Evolutionary conservation across 495 filamentous ascomycete species (phyloP), one percentile per base, ranked within the genome.

Genomic region (Daldinia loculata): DNA sequence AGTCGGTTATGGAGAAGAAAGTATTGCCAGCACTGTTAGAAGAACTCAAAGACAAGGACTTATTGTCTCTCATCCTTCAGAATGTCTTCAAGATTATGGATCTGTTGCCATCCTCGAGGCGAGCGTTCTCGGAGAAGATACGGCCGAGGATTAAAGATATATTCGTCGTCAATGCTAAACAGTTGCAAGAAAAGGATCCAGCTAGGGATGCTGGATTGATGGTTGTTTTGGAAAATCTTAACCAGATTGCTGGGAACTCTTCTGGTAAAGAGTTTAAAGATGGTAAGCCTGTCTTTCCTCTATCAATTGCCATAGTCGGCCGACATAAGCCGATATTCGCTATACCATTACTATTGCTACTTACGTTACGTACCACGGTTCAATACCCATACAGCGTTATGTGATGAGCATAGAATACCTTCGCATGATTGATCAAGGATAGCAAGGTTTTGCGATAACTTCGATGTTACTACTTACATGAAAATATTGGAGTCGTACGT

Each of bases 211-310:
- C 94, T 0, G 96, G 95, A 3, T 81, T 98, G 39, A 94, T 96
- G 85, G 89, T 96, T 11, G 79, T 98, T 2, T 82, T 99, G 2
- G 93, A 98, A 66, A 93, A 97, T 67, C 86, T 97, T 70, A 79
- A 82, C 3, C 80, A 89, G 2, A 89, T 96, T 60, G 87, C 91
- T 4, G 87, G 88, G 5, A 95, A 95, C 63, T 96, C 91, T 68
- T 89, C 90, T 4, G 94, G 93, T 0, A 92, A 92, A 71, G 95
- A 98, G 65, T 98, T 98, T 78, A 97, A 97, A 81, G 93, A 97
- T 69, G 90, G 91, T 93, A 76, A 72, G 89, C 52, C 22, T 36
- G 61, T 19, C 0, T 39, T 39, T 53, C 11, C n/a, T 4, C 15
- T 48, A 48, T 12, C 19, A 48, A 9, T 48, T 48, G 43, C 14